Base-by-base conservation (phyloP, 2,329 filamentous ascomycete genomes). In the Pseudogymnoascus sp. region DNA sequence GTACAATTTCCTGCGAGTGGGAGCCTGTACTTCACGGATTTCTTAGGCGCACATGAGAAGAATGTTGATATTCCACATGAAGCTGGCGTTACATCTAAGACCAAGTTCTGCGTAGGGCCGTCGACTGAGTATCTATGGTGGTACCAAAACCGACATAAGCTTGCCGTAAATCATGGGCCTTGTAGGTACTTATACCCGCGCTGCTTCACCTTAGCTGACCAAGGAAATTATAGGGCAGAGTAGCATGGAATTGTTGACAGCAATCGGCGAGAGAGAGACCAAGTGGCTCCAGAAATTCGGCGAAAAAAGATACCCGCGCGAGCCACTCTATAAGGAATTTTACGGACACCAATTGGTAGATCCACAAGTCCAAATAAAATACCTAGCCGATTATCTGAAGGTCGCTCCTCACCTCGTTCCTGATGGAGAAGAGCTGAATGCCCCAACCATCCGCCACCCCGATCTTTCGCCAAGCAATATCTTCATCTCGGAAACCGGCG, bases 381-480 rank as follows among this genome's bases (percentile, higher is more conserved):
- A 66, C 61, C 61, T 67, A 25, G 59, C 43, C 34, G 61, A 67
- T 53, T 68, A 68, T 42, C 40, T 68, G 5, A 68, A 68, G n/a
- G 16, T 68, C 28, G 63, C 64, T 36, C 63, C 67, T 59, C 56
- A 66, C 60, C 62, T 67, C 46, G 62, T 65, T 63, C 66, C 65
- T 28, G 61, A 63, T 61, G 64, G 1, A 38, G 61, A 65, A 31
- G 34, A 64, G 34, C 63, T 68, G 49, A 66, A 65, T 40, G 18
- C 60, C 46, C 65, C 65, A 59, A 66, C 65, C 31, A 64, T 68
- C 40, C 63, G 65, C 43, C 67, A 65, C 46, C 66, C 63, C 46
- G 63, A 66, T 56, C 61, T 68, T 38, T 66, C 66, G 53, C 72
- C 73, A 2, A 72, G 69, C 34, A 73, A 74, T 61, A 72, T 74